These are phyloP conservation scores for Magnolia changhungtana DNA, from an alignment of 164 flowering plant genomes.

Conservation along the genomic window DNA sequence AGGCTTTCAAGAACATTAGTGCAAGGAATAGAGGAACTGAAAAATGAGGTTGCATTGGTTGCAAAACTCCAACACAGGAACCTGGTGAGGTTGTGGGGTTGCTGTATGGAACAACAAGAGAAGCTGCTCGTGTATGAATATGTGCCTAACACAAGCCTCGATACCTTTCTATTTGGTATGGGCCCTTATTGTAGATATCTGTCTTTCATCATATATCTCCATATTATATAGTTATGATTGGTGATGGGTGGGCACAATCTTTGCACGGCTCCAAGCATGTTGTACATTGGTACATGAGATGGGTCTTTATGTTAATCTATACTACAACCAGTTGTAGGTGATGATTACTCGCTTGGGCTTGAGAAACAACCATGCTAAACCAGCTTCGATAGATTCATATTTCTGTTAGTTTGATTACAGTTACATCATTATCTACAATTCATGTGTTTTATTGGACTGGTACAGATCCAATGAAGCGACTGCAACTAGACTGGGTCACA, in stretches of 20 bases:
- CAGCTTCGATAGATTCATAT: not conserved
- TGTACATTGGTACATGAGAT: not conserved
- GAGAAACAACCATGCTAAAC: not conserved
- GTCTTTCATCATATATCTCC: not conserved
- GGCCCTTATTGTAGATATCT: too few species aligned
- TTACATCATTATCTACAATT: not conserved
- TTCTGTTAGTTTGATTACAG: not conserved
- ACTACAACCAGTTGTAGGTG: too few species aligned
- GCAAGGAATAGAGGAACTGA: constrained; percentile 29
- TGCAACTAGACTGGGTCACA: constrained; percentile 15
- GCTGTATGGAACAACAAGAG: constrained; percentile 30
- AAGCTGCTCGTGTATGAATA: constrained; percentile 46
- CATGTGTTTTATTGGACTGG: not conserved
- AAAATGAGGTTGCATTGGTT: constrained; percentile 34
- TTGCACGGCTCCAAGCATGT: not conserved
- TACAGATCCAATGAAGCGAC: not conserved
- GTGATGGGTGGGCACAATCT: not conserved
- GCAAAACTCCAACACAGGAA: constrained; percentile 48
- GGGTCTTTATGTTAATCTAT: not conserved
- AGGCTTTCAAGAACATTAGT: constrained; percentile 21
- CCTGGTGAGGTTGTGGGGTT: constrained; percentile 41
- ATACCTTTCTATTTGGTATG: constrained; percentile 38
- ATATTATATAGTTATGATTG: not conserved
- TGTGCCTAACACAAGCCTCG: constrained; percentile 44
- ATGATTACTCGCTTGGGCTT: not conserved